Percentiles rank a stretch among this genome's conserved stretches.
phyloP scores from a whole-genome alignment of 805 yeast species.

The Spathaspora sp. region DNA sequence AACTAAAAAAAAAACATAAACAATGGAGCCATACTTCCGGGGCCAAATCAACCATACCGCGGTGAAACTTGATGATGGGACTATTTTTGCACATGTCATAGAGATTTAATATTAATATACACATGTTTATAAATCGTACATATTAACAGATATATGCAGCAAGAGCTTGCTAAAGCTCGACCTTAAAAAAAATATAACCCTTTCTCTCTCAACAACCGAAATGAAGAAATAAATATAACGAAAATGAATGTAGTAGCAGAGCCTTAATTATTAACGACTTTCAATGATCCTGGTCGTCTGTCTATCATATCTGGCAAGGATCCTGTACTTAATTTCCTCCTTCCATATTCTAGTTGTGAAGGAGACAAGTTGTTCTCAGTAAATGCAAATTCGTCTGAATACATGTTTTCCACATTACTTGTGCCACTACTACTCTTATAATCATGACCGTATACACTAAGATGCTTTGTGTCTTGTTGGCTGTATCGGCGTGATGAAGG shows the following conservation, averaged over 20 bases:
- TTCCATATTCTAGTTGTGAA: constrained; percentile 30
- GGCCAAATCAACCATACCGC: background rate
- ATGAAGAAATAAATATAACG: background rate
- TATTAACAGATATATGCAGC: background rate
- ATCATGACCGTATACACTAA: constrained; percentile 5
- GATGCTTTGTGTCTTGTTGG: constrained; percentile 2
- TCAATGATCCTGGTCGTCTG: constrained; percentile 43
- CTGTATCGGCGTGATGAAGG: constrained; percentile 5
- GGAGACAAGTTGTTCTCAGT: constrained; percentile 1
- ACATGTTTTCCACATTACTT: constrained; percentile 9
- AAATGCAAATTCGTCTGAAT: constrained; percentile 8
- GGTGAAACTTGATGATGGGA: background rate
- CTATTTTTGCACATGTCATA: background rate
- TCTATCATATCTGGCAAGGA: constrained; percentile 50
- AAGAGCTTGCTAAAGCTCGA: background rate
- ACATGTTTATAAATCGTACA: background rate
- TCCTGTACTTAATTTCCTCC: constrained; percentile 51
- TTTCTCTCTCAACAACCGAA: background rate
- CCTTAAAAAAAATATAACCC: background rate
- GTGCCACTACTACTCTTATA: constrained; percentile 9
- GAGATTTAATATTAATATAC: background rate
- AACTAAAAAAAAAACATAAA: background rate
- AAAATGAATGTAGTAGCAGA: background rate
- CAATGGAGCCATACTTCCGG: background rate
- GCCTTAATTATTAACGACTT: constrained; percentile 41